Base-by-base conservation (phyloP, 2,329 filamentous ascomycete genomes). In the Tolypocladium album region DNA sequence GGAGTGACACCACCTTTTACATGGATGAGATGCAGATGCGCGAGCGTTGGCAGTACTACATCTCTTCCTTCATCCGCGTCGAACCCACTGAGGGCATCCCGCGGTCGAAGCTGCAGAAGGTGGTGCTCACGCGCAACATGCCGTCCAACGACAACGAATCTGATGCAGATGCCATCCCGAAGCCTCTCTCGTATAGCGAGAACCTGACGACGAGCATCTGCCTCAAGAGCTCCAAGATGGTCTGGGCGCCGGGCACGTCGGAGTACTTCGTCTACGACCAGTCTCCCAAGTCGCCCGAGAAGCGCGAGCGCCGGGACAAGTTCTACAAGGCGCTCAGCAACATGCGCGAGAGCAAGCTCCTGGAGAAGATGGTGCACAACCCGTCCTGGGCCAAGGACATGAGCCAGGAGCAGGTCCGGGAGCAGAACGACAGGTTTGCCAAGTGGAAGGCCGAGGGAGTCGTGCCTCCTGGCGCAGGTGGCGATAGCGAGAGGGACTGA, bases 1-100 rank as follows among this genome's bases (percentile, higher is more conserved):
- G 83, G 58, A 84, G 88, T 57, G 86, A 88, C 65, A 86, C 85
- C 47, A 88, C 96, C 0, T 91, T 96, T 71, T 92, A 94, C 67
- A 88, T 88, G 69, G 90, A 96, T 65, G 91, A 96, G 66, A 88
- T 96, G 78, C 88, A 94, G 69, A 84, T 87, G 57, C 87, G 88
- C 60, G 87, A 91, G 63, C 82, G 86, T 45, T 99, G 94, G 94
- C 90, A 93, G 67, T 96, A 95, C 76, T 99, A 99, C 71, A 90
- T 96, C 60, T 92, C 93, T 22, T 92, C 92, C 0, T 97, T 89
- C 73, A 89, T 91, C 65, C 90, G 91, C 64, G 83, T 92, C 31
- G 91, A 96, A 69, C 89, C 90, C 2, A 99, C 94, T 0, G 90
- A 94, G 73, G 89, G 89, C 17, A 82, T 94, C 3, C 77, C 82